Evolutionary conservation across 306 rosid species (phyloP).

Genomic region (Inga oerstediana): DNA sequence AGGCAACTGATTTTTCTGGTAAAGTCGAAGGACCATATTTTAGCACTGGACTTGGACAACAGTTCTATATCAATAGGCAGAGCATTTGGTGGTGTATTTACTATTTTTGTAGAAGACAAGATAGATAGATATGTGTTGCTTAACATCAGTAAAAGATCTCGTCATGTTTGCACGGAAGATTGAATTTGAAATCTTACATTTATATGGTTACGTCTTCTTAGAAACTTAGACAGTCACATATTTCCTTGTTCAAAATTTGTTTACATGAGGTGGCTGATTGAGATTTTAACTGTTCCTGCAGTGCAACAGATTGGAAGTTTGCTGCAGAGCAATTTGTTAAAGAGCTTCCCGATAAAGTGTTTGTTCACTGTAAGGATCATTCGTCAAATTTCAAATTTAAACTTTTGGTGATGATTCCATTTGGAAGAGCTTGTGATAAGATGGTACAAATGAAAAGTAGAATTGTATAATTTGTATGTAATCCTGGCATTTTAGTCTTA

Average conservation of each 20-base stretch:
- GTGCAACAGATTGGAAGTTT: conserved; percentile 86
- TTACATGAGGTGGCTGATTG: conserved; percentile 20
- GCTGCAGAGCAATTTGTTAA: conserved; percentile 86
- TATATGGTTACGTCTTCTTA: not conserved
- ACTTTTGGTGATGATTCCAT: conserved; percentile 24
- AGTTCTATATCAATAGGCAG: not conserved
- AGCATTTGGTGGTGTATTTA: not conserved
- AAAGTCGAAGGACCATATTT: not conserved
- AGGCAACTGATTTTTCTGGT: not conserved
- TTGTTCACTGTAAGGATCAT: conserved; percentile 80
- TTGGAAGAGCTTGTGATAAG: not conserved
- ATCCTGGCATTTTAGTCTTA: not conserved
- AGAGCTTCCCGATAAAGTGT: conserved; percentile 73
- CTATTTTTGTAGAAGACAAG: not conserved
- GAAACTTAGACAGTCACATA: not conserved
- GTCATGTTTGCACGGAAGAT: not conserved
- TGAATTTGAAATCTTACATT: not conserved
- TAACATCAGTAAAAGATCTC: not conserved
- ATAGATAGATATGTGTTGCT: not conserved
- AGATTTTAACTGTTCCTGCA: conserved; percentile 49
- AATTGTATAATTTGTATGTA: not conserved
- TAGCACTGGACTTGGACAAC: not conserved
- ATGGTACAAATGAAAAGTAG: not conserved
- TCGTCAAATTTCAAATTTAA: not conserved
- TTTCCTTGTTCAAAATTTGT: not conserved